Evolutionary conservation across 441 rosid genomes (phyloP), one percentile per base, ranked within the genome.

Genomic region (Syzygium syzygioides): DNA sequence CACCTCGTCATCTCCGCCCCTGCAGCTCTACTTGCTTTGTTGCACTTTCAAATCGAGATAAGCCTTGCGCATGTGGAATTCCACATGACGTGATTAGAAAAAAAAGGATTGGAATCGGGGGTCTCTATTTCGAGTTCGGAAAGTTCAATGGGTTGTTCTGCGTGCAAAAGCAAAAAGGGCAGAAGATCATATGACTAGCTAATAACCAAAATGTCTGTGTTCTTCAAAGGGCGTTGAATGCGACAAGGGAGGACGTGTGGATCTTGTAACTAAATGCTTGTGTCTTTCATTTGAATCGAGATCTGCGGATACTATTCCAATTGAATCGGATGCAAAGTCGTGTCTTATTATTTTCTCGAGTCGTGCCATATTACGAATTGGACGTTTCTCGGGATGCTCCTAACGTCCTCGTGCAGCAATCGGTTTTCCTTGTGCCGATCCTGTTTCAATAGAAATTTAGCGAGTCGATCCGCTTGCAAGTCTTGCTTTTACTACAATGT

Each of bases 381-480:
- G 76, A 71, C 9, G 13, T 19, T 71, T 37, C 18, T 20, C 3
- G 4, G 14, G 79, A 19, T 68, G 26, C 14, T 76, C 83, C 83
- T 76, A 76, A 37, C 5, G 3, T 7, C 9, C 26, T 76, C 2
- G 17, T 20, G 12, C 41, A 37, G 4, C 52, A 20, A 37, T 7
- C 13, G 7, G 15, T 71, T 37, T 66, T 71, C 7, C 28, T 37
- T 37, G 83, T 37, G n/a, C 14, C 14, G 83, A 41, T 76, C 79
- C 48, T 68, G 11, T 68, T 68, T 34, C 4, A 19, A 6, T 3
- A 18, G 0, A 32, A 32, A 66, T 32, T 32, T 66, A 37, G 7
- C 12, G 13, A 32, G 45, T 32, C 14, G 3, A 68, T 68, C 0
- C 0, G 2, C 7, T 32, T 9, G 11, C 14, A 18, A 0, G 7